Base-by-base conservation (phyloP, 495 filamentous ascomycete species). In the Immersiella caudata region DNA sequence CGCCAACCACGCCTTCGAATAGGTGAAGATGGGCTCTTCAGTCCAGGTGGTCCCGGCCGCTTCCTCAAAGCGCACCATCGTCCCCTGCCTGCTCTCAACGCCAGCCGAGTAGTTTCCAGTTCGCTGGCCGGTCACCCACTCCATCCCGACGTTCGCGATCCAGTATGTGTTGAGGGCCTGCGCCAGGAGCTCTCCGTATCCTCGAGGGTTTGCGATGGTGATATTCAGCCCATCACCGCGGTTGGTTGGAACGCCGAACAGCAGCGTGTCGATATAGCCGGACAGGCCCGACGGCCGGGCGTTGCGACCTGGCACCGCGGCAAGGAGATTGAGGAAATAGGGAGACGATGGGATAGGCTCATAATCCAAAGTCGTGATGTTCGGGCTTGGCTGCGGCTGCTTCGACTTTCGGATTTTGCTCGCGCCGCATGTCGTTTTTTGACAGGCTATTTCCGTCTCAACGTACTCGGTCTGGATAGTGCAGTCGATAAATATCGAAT, bases 151-250 rank as follows among this genome's bases (percentile, higher is more conserved):
- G 22, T 26, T 16, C 6, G 61, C 61, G 18, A 52, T 14, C 61
- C 36, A 64, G 24, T 52, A 64, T 7, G 61, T 64, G 24, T 64
- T 64, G n/a, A 64, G 50, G 6, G 50, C 40, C 61, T 64, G 61
- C 46, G 61, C 33, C 2, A 54, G 61, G 1, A 50, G 22, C 18
- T 24, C 20, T 5, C 16, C 21, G 26, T 50, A 52, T 18, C 20
- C 46, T 51, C 22, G 27, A 14, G 16, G 8, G 33, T 62, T 49
- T 8, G 29, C 25, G 29, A 49, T 20, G 7, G 33, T 35, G 18
- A 20, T 46, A 14, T 46, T n/a, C 33, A 40, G 33, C 1, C 36
- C 60, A 2, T 49, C 36, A 14, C 36, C 21, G 16, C 50, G 4
- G 36, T 18, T 50, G 12, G 29, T 49, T 27, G 46, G 35, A 24